phyloP scores from a whole-genome alignment of 1,284 basidiomycete genomes.

The Polyporus tsugae region DNA sequence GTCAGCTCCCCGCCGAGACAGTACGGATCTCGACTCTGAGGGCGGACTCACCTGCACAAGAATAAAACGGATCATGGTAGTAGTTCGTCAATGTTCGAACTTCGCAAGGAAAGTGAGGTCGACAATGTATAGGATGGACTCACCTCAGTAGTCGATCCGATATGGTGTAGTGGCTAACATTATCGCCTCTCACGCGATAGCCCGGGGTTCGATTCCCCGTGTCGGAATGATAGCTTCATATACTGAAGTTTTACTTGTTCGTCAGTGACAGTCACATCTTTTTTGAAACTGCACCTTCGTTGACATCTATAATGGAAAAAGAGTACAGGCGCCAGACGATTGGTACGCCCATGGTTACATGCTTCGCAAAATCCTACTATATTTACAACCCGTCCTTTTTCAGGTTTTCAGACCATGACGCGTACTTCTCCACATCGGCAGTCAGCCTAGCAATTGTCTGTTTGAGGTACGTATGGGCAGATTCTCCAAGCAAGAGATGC shows the following conservation, averaged over 20 bases:
- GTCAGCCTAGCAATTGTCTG: constrained; percentile 12
- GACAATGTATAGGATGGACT: too few relatives aligned
- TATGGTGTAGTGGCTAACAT: constrained; percentile 35
- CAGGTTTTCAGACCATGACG: constrained; percentile 28
- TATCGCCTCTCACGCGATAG: constrained; percentile 34
- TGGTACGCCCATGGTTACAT: too few relatives aligned
- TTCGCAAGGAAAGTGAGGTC: neutral
- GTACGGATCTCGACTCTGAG: neutral
- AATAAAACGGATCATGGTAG: constrained; percentile 89
- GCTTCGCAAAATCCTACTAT: too few relatives aligned
- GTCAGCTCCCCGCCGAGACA: neutral
- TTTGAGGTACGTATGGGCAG: neutral
- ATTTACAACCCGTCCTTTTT: constrained; percentile 5
- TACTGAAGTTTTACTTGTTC: neutral
- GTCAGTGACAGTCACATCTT: too few relatives aligned
- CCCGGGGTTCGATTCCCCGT: constrained; percentile 34
- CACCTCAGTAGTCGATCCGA: too few relatives aligned
- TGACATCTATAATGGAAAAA: neutral
- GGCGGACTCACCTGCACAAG: constrained; percentile 78
- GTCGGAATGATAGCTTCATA: constrained; percentile 20
- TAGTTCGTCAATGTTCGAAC: too few relatives aligned
- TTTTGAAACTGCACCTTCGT: too few relatives aligned
- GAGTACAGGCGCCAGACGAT: too few relatives aligned
- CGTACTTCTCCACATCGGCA: constrained; percentile 20
- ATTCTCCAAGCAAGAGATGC: constrained; percentile 25